These are phyloP conservation scores for Podaxis sp. DNA, from an alignment of 768 basidiomycete species.

Conservation along the genomic window DNA sequence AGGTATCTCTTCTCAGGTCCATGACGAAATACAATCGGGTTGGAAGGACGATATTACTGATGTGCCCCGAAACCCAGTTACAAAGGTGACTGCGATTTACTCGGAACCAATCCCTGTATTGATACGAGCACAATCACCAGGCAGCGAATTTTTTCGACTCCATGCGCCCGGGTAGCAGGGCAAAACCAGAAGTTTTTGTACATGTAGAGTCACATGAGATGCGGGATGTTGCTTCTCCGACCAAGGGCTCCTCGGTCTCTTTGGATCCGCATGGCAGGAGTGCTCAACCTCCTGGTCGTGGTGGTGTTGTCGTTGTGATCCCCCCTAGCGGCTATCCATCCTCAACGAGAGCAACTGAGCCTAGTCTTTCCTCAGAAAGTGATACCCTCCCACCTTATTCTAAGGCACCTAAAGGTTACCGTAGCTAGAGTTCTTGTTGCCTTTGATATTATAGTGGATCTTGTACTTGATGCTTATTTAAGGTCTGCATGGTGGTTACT, in stretches of 20 bases:
- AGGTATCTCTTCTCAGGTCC: neutral
- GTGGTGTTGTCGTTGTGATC: neutral
- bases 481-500: too few species aligned
- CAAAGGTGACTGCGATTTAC: neutral
- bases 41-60: neutral
- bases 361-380: neutral
- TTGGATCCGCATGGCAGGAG: neutral
- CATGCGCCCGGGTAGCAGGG: neutral
- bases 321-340: neutral
- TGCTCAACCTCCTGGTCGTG: neutral
- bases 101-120: neutral
- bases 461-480: too few species aligned
- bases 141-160: neutral
- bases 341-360: neutral
- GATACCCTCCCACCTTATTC: neutral
- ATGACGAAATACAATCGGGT: neutral
- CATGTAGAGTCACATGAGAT: constrained; percentile 26
- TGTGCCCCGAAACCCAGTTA: neutral
- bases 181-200: constrained; percentile 21
- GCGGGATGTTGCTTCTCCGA: constrained; percentile 10
- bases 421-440: neutral
- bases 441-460: too few species aligned
- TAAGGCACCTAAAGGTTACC: neutral
- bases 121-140: neutral
- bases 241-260: neutral